These are phyloP conservation scores for Ceratocystis lukuohia DNA, from an alignment of 2,329 filamentous ascomycete species.

Conservation along the genomic window DNA sequence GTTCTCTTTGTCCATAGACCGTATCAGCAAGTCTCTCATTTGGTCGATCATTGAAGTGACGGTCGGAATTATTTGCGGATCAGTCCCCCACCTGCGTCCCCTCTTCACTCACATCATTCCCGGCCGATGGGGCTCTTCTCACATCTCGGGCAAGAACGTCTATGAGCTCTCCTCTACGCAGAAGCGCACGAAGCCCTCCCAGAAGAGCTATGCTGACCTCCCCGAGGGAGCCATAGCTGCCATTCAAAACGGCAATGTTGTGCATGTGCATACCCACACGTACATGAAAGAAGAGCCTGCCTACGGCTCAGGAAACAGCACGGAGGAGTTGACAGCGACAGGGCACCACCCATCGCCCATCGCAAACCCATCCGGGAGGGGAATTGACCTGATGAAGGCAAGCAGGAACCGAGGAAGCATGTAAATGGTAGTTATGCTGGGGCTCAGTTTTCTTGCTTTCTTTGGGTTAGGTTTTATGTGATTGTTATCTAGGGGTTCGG, in stretches of 20 bases:
- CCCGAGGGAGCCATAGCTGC: constrained; percentile 1
- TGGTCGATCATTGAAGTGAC: constrained; percentile 27
- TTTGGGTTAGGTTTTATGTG: constrained; percentile 5
- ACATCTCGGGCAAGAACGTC: constrained; percentile 8
- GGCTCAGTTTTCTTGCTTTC: not conserved
- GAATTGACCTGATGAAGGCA: not conserved
- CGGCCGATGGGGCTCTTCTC: not conserved
- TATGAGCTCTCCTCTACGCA: constrained; percentile 10
- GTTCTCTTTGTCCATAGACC: constrained; percentile 21
- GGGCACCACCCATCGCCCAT: not conserved
- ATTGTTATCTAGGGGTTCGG: not conserved
- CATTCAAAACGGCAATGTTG: constrained; percentile 12
- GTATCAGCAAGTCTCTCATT: constrained; percentile 24
- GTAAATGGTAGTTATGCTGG: not conserved
- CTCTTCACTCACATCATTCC: constrained; percentile 19
- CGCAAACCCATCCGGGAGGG: not conserved
- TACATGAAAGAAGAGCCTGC: constrained; percentile 12
- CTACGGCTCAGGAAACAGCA: constrained; percentile 7
- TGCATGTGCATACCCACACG: constrained; percentile 13
- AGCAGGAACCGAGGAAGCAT: constrained; percentile 4
- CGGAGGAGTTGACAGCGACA: constrained; percentile 9
- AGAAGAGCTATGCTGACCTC: constrained; percentile 1
- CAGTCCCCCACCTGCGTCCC: constrained; percentile 26
- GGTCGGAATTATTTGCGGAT: constrained; percentile 27
- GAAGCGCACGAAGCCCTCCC: not conserved